A percentile compares a stretch with the other conserved stretches of the same genome.
phyloP scores from a whole-genome alignment of 345 rosid species.

The Populus alba region DNA sequence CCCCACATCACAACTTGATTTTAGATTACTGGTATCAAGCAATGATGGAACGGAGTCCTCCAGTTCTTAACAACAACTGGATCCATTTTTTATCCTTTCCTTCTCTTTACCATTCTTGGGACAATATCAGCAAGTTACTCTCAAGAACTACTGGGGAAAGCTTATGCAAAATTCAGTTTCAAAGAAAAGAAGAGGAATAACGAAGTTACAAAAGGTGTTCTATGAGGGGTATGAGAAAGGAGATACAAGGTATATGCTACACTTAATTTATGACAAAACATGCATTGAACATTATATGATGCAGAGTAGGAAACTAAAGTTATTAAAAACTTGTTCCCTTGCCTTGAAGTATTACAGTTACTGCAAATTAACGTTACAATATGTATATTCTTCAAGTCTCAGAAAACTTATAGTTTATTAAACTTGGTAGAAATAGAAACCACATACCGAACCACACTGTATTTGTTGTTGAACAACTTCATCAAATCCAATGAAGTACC shows the following conservation, averaged over 20 bases:
- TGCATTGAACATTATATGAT: neutral
- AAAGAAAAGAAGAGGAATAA: neutral
- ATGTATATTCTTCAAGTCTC: neutral
- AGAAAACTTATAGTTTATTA: neutral
- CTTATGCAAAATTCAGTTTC: neutral
- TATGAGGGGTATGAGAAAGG: neutral
- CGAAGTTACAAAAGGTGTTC: neutral
- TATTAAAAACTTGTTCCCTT: neutral
- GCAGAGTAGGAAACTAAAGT: neutral
- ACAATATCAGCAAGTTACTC: neutral
- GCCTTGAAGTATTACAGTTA: neutral
- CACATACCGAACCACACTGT: constrained; percentile 73
- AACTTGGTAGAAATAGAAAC: neutral
- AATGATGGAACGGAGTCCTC: too few relatives aligned
- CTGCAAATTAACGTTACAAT: neutral
- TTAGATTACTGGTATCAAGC: too few relatives aligned
- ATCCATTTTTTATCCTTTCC: neutral
- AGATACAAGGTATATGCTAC: neutral
- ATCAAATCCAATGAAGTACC: constrained; percentile 75
- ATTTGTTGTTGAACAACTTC: constrained; percentile 81
- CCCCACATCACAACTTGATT: too few relatives aligned
- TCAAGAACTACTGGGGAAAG: neutral
- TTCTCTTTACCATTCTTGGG: neutral
- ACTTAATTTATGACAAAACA: neutral
- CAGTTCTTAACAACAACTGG: too few relatives aligned